Percentiles rank a stretch among this genome's conserved stretches.
Conservation (phyloP, 1,139 yeast genomes). For the Hemisphaericaspora xylofermentans region DNA sequence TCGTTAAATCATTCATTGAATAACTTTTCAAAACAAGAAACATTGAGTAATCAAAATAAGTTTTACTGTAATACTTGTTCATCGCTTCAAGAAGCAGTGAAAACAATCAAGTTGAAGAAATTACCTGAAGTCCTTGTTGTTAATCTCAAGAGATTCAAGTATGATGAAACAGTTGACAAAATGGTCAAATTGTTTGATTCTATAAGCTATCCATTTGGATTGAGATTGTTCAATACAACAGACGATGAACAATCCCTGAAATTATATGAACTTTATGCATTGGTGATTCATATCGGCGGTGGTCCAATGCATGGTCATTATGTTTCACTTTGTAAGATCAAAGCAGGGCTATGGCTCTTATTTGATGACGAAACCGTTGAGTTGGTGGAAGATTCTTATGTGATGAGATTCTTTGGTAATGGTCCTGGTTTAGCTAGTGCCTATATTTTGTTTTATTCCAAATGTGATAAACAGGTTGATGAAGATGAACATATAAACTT, state of each 20-base stretch:
- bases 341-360: constrained; percentile 79
- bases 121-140: constrained; percentile 79
- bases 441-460: constrained; percentile 73
- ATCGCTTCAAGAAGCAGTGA: constrained; percentile 91
- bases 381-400: constrained; percentile 79
- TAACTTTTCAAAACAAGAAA: constrained; percentile 82
- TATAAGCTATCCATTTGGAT: constrained; percentile 73
- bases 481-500: constrained; percentile 30
- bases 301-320: constrained; percentile 99
- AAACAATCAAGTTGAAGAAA: constrained; percentile 78
- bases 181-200: constrained; percentile 87
- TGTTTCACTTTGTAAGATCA: constrained; percentile 80
- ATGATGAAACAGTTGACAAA: constrained; percentile 76
- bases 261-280: constrained; percentile 79
- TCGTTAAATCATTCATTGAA: constrained; percentile 70
- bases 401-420: constrained; percentile 85
- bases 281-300: constrained; percentile 93
- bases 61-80: constrained; percentile 91
- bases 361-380: constrained; percentile 97
- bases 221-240: constrained; percentile 76
- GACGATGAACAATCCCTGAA: constrained; percentile 39
- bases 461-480: constrained; percentile 22
- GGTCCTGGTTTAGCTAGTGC: constrained; percentile 90
- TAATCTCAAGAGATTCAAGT: constrained; percentile 88
- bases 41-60: constrained; percentile 83